Base-by-base conservation (phyloP, 2,329 filamentous ascomycete genomes). In the Ceratocystis huliohia region DNA sequence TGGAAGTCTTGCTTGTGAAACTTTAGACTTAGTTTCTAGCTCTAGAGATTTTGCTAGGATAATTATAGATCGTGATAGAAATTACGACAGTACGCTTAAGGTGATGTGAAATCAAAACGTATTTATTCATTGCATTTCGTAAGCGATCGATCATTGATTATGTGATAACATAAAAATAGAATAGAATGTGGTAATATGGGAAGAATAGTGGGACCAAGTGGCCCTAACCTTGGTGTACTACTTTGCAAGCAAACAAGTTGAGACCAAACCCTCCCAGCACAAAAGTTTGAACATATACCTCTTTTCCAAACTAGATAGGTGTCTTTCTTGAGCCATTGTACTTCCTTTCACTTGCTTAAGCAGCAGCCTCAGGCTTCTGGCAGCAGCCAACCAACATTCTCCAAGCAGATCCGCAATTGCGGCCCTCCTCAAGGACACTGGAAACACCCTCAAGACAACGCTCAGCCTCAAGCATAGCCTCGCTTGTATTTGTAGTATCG, bases 381-480 rank as follows among this genome's bases (percentile, higher is more conserved):
- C 84, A 82, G 73, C 84, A 87, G 6, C 86, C 86, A 68, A 78
- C 83, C 69, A 88, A 75, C 76, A 83, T 79, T 67, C 85, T 78
- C 76, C 83, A 87, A 8, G 80, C 84, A 2, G 84, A 80, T 59
- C 82, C 83, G 72, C 79, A 80, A 63, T 76, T 75, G 61, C 85
- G 78, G 1, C 85, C 85, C 73, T 88, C 86, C 73, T 88, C 84
- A 63, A 88, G 76, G 44, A 87, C 78, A 48, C 79, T 79, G 37
- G 84, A 79, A 5, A 87, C 81, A 28, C 81, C 82, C 37, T 84
- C 82, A 62, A 87, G 78, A 71, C 80, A 82, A 73, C 82, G 82
- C 68, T 80, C 82, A 6, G 84, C 83, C 75, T 83, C 80, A 65
- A 76, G 74, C 74, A 83, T 79, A 61, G 81, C 78, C 57, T 77